A percentile compares a stretch with the other conserved stretches of the same genome.
phyloP scores from a whole-genome alignment of 192 early-diverging fungal genomes.

The Phycomyces blakesleeanus region DNA sequence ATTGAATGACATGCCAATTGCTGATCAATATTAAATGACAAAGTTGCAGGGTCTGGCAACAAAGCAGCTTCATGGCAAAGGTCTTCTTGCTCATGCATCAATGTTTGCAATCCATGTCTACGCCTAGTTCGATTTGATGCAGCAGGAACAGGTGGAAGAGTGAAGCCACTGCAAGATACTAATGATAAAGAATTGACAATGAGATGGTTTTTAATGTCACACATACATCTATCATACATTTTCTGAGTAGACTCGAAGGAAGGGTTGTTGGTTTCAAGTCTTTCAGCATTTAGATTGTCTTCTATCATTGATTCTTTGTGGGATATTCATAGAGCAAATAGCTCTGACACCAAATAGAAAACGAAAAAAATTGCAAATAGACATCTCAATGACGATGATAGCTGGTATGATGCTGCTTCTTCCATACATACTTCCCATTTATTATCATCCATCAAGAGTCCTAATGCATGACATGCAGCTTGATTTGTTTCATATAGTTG shows the following conservation, averaged over 20 bases:
- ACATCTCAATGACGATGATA: neutral
- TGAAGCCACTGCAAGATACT: neutral
- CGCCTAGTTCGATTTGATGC: no score
- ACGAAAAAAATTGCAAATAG: neutral
- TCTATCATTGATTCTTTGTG: neutral
- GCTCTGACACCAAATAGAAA: neutral
- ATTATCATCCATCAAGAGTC: neutral
- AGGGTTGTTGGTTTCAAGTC: no score
- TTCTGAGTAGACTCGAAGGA: no score
- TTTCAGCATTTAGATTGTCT: neutral
- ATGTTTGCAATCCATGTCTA: no score
- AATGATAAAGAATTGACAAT: neutral
- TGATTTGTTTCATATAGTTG: neutral
- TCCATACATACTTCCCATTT: neutral
- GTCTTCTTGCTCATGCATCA: no score
- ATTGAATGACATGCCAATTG: neutral
- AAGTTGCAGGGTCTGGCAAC: neutral
- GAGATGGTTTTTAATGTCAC: neutral
- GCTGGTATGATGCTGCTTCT: neutral
- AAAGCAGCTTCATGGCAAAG: no score
- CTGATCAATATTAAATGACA: neutral
- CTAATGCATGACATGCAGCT: neutral
- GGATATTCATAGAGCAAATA: neutral
- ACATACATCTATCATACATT: neutral
- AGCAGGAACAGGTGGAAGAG: neutral